Percentiles rank a stretch among this genome's conserved stretches.
Conservation (phyloP, 352 stramenopile genomes). For the Phytophthora multivora region DNA sequence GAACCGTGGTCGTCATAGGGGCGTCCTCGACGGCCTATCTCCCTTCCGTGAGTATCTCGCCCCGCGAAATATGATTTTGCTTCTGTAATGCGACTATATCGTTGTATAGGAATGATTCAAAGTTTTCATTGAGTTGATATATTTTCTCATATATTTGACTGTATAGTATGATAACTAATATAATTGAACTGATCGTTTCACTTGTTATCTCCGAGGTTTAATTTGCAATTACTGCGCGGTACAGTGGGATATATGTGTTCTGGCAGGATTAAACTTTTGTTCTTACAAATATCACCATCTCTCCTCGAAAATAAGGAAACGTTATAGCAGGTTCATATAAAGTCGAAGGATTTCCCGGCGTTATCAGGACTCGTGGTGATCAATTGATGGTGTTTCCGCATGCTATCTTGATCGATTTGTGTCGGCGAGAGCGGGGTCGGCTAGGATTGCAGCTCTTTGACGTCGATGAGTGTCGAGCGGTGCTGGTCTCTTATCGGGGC, state of each 20-base stretch:
- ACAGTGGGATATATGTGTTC: conserved; percentile 1
- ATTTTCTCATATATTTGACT: no score
- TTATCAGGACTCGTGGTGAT: conserved; percentile 5
- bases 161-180: no score
- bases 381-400: conserved; percentile 18
- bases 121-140: no score
- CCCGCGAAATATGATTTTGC: not conserved
- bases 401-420: conserved; percentile 18
- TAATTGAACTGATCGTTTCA: no score
- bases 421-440: not conserved
- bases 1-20: conserved; percentile 21
- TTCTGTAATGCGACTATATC: no score
- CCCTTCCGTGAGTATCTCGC: not conserved
- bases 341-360: not conserved
- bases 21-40: conserved; percentile 10
- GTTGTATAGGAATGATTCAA: no score
- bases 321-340: not conserved
- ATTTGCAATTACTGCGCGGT: conserved; percentile 11
- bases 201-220: conserved; percentile 5
- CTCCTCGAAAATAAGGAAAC: not conserved
- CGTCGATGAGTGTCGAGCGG: conserved; percentile 7
- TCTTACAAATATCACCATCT: conserved; percentile 1
- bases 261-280: not conserved
- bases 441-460: not conserved
- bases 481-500: conserved; percentile 7